Conservation (phyloP, 305 asterid genomes). For the Rubia occidens region DNA sequence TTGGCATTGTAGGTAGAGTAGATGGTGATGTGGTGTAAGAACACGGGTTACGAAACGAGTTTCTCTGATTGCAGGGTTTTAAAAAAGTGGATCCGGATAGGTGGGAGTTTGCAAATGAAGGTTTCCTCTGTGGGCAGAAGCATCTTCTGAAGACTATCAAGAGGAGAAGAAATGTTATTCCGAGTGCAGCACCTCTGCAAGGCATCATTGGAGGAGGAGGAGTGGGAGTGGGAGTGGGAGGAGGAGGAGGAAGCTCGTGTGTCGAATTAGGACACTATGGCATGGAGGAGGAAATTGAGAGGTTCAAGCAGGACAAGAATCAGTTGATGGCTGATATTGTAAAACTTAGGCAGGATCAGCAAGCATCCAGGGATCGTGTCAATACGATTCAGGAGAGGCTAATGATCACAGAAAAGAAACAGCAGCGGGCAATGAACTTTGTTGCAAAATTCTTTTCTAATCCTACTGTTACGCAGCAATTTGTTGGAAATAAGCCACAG, state of each 20-base stretch:
- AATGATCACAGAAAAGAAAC: constrained; percentile 43
- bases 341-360: constrained; percentile 67
- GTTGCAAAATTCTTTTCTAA: constrained; percentile 53
- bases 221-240: constrained; percentile 8
- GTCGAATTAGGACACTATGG: constrained; percentile 57
- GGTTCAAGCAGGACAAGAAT: constrained; percentile 44
- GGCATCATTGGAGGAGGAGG: constrained; percentile 20
- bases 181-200: constrained; percentile 28
- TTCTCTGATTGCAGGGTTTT: constrained; percentile 54
- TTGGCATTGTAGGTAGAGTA: background rate
- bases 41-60: background rate
- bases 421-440: constrained; percentile 49
- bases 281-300: constrained; percentile 61
- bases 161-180: constrained; percentile 48
- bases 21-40: background rate
- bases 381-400: constrained; percentile 51
- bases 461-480: constrained; percentile 46
- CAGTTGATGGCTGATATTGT: constrained; percentile 44
- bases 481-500: constrained; percentile 24
- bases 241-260: constrained; percentile 32
- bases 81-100: constrained; percentile 81
- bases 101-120: constrained; percentile 89
- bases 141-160: constrained; percentile 72
- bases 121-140: constrained; percentile 76
- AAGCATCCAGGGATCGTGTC: constrained; percentile 38